phyloP scores from a whole-genome alignment of 495 filamentous ascomycete genomes.

The Penicillium angulare region DNA sequence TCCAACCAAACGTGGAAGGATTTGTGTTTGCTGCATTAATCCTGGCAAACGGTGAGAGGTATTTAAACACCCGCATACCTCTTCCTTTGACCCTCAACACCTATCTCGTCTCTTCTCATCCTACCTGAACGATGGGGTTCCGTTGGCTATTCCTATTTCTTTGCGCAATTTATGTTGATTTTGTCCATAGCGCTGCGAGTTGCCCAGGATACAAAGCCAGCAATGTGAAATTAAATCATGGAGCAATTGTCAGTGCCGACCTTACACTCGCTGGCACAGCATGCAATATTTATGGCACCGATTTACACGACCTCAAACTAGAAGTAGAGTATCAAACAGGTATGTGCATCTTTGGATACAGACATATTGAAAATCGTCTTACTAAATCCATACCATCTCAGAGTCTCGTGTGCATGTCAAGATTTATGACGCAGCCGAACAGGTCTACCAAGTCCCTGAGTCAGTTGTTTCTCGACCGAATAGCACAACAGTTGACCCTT shows the following conservation, averaged over 20 bases:
- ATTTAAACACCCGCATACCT: no score
- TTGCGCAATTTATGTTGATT: no score
- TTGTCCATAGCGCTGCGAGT: not conserved
- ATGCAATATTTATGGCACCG: conserved; percentile 55
- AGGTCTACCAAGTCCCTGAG: conserved; percentile 59
- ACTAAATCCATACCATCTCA: not conserved
- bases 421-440: conserved; percentile 56
- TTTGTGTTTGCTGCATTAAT: no score
- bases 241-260: conserved; percentile 1
- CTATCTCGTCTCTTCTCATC: no score
- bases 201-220: not conserved
- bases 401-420: conserved; percentile 38
- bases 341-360: conserved; percentile 6
- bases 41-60: no score
- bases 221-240: not conserved
- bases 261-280: conserved; percentile 46
- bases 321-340: conserved; percentile 52
- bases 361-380: not conserved
- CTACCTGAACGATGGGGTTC: no score
- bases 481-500: not conserved
- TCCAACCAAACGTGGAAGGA: no score
- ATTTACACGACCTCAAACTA: conserved; percentile 48
- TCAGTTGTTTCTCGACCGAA: conserved; percentile 51
- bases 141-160: no score
- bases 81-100: no score